Base-by-base conservation (phyloP, 2,329 filamentous ascomycete genomes). In the Zasmidium cellare region DNA sequence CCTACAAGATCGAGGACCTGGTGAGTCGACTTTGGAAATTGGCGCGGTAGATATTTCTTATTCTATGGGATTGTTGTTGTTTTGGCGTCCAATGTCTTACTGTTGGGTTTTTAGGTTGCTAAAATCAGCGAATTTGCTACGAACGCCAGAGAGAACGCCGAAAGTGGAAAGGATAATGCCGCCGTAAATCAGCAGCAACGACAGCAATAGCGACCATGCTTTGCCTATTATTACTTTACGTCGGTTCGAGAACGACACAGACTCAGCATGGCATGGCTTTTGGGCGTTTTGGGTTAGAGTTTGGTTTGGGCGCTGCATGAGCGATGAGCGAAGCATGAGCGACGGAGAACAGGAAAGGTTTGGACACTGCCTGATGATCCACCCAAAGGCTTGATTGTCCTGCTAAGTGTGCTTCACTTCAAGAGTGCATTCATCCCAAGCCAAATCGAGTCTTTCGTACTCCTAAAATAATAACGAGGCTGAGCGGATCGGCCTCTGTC, bases 1-100 rank as follows among this genome's bases (percentile, higher is more conserved):
- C 70, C 2, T 72, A 71, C 58, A 71, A 67, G 53, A 69, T 72
- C 35, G 65, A 71, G 19, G 69, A 71, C 1, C 58, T 72, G 65
- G 63, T 72, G 44, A 60, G 60, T 61, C 18, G 51, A 41, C 50
- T 61, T 19, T 19, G 31, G 35, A 18, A 18, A 46, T 19, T 57
- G 25, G 47, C 53, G 35, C 11, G 12, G 16, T 9, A 9, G 16
- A 41, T 9, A 16, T 41, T 16, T 41, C 16, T 41, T 41, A 3
- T 41, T 41, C 35, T 41, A 9, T 41, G 35, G 35, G 7, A 9
- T 41, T 14, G 11, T 14, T n/a, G 7, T 41, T 41, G 35, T 9
- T 41, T 28, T n/a, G n/a, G 25, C 25, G 25, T 28, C 6, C 35
- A 41, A 14, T 18, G 11, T 41, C 35, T 41, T 41, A 41, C 35